Conservation (phyloP, 139 green algal species). For the Yamagishiella unicocca region DNA sequence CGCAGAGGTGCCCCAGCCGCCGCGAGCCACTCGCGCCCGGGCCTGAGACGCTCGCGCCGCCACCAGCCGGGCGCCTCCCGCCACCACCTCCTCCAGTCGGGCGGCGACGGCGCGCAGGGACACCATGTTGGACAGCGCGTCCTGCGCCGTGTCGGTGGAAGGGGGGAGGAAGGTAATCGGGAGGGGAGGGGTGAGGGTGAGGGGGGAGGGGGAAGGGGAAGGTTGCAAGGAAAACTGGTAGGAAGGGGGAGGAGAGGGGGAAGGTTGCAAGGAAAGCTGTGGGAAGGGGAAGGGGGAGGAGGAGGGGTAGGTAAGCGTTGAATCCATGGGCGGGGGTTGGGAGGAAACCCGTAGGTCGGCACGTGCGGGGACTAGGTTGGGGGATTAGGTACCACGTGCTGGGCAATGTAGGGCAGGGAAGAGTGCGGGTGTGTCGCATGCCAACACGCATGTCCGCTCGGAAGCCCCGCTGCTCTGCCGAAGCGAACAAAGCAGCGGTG, state of each 20-base stretch:
- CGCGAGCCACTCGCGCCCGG: background rate
- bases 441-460: too few relatives aligned
- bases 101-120: conserved; percentile 50
- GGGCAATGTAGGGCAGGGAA: too few relatives aligned
- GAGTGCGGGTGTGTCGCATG: too few relatives aligned
- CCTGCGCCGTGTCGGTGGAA: background rate
- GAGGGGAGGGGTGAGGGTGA: background rate
- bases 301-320: too few relatives aligned
- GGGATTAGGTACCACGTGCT: too few relatives aligned
- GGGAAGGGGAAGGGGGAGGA: background rate
- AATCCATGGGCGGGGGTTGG: too few relatives aligned
- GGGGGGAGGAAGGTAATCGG: background rate
- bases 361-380: too few relatives aligned
- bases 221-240: background rate
- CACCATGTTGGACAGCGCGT: conserved; percentile 57
- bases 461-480: too few relatives aligned
- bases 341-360: too few relatives aligned
- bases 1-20: conserved; percentile 10
- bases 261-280: background rate
- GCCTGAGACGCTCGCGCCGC: conserved; percentile 21
- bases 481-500: too few relatives aligned
- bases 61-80: background rate
- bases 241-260: background rate
- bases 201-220: background rate
- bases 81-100: conserved; percentile 63